Conservation (phyloP, 148 eudicot species). For the Talinum fruticosum region DNA sequence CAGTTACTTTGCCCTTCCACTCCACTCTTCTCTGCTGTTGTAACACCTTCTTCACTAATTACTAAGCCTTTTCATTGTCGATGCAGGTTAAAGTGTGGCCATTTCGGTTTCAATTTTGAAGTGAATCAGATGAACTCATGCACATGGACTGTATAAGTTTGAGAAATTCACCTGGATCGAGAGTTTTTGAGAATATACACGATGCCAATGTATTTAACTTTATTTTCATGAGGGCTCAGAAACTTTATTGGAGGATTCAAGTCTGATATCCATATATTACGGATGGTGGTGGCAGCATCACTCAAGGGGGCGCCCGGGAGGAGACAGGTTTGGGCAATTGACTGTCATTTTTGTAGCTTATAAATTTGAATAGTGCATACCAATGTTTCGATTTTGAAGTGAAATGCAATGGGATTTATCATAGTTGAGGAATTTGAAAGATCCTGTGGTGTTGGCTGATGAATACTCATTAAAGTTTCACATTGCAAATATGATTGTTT, state of each 20-base stretch:
- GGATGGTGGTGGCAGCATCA: not conserved
- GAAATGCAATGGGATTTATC: not conserved
- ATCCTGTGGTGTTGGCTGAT: not conserved
- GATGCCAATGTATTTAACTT: not conserved
- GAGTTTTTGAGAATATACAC: not conserved
- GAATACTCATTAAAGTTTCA: too few species aligned
- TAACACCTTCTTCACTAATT: not conserved
- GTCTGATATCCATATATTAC: not conserved
- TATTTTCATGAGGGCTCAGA: not conserved
- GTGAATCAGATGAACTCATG: not conserved
- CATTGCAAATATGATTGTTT: too few species aligned
- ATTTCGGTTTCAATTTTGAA: not conserved
- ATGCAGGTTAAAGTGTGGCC: not conserved
- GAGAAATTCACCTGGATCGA: not conserved
- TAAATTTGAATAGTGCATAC: too few species aligned
- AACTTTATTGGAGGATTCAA: not conserved
- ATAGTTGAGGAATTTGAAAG: not conserved
- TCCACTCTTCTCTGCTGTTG: not conserved
- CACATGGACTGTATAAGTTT: not conserved
- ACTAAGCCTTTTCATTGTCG: not conserved
- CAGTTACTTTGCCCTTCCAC: not conserved
- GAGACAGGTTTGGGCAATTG: not conserved
- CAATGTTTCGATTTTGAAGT: not conserved
- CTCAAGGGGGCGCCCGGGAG: not conserved
- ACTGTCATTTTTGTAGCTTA: not conserved